Evolutionary conservation across 2,329 filamentous ascomycete species (phyloP).

Genomic region (Trichoderma semiorbis): DNA sequence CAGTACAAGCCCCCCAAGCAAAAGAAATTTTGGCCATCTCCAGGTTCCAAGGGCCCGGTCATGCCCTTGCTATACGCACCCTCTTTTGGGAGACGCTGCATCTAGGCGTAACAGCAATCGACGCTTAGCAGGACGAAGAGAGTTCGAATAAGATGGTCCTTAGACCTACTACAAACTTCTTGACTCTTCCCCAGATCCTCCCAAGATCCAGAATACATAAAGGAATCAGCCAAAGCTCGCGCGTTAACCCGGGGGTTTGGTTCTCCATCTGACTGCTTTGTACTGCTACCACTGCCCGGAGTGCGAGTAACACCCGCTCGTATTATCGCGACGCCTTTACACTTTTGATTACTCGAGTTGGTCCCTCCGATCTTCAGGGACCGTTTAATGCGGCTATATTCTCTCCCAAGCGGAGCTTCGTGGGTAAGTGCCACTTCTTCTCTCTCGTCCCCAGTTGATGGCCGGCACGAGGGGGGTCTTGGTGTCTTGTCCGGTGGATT

Average conservation of each 20-base stretch:
- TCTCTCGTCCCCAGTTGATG: neutral
- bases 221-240: constrained; percentile 12
- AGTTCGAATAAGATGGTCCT: neutral
- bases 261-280: neutral
- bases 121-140: neutral
- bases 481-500: neutral
- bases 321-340: neutral
- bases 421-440: neutral
- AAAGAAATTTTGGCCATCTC: constrained; percentile 16
- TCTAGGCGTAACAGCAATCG: constrained; percentile 2
- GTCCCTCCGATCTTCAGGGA: constrained; percentile 9
- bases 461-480: neutral
- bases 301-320: neutral
- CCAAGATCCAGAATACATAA: constrained; percentile 9
- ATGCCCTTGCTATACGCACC: constrained; percentile 12
- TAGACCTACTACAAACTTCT: neutral
- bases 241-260: neutral
- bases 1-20: constrained; percentile 4
- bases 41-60: constrained; percentile 2
- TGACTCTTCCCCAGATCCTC: neutral
- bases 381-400: constrained; percentile 28
- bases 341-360: neutral
- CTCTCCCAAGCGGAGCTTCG: constrained; percentile 3
- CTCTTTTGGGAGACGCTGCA: constrained; percentile 10
- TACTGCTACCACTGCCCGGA: neutral